Percentiles rank a stretch among this genome's conserved stretches.
phyloP scores from a whole-genome alignment of 805 yeast genomes.

The Yamadazyma laniorum region DNA sequence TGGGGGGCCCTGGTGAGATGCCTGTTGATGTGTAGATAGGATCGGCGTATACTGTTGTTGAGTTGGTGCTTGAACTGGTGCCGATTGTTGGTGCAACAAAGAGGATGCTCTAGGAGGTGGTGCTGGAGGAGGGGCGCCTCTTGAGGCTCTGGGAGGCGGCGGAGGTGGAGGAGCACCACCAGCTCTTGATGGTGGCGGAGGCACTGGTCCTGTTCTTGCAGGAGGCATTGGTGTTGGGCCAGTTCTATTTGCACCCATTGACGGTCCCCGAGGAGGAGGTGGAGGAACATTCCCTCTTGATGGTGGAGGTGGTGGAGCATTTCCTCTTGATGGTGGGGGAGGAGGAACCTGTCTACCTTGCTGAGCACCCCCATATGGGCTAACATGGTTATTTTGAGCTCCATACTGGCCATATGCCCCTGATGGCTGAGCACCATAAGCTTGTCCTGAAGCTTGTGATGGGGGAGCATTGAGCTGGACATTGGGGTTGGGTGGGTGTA shows the following conservation, averaged over 20 bases:
- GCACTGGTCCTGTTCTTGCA: constrained; percentile 19
- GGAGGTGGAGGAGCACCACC: constrained; percentile 11
- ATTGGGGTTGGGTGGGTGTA: constrained; percentile 17
- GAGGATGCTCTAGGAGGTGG: constrained; percentile 21
- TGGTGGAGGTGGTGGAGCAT: constrained; percentile 15
- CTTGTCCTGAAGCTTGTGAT: constrained; percentile 9
- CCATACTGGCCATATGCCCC: constrained; percentile 11
- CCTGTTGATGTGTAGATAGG: no score
- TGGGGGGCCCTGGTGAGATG: no score
- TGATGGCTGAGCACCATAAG: no score
- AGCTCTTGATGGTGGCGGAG: constrained; percentile 21
- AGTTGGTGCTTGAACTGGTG: no score
- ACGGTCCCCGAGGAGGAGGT: constrained; percentile 20
- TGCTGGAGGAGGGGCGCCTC: constrained; percentile 22
- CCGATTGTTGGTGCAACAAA: constrained; percentile 3
- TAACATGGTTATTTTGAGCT: constrained; percentile 1
- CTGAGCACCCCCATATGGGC: no score
- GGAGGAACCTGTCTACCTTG: constrained; percentile 25
- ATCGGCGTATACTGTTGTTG: no score
- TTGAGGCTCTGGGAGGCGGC: constrained; percentile 21
- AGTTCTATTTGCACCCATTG: constrained; percentile 22
- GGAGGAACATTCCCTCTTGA: constrained; percentile 13
- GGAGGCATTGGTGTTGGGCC: constrained; percentile 18
- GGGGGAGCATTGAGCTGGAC: constrained; percentile 1
- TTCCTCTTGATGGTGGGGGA: constrained; percentile 17